Evolutionary conservation across 371 early-diverging fungal species (phyloP), one percentile per base, ranked within the genome.

Genomic region (Mucor saturninus): DNA sequence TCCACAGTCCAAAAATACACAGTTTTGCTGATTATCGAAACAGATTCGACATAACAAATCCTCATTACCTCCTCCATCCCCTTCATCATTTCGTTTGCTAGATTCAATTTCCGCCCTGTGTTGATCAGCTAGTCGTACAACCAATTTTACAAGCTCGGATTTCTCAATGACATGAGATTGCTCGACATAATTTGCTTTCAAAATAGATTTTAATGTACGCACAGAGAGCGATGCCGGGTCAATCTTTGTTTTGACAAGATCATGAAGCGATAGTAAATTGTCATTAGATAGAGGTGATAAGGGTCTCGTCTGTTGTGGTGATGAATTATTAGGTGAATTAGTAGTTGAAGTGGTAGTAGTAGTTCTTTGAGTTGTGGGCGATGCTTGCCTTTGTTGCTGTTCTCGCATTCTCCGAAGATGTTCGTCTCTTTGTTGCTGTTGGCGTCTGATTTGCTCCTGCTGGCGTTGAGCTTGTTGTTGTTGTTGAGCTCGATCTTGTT

Each of bases 21-120:
- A 86, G 50, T 88, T 86, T 49, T 84, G 80, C 31, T 76, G 74
- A n/a, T 78, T 77, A 65, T 85, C 86, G 62, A 75, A 83, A 65
- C 89, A 88, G 15, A 88, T 81, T 39, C 80, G 69, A 61, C 88
- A 88, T 26, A 83, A 51, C 1, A 61, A 56, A 39, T 84, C 83
- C 14, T 87, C 84, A 6, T 61, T 54, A 11, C 38, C 45, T 26
- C 37, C 21, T 13, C 15, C 21, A n/a, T 30, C 37, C 43, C 43
- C 59, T 29, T 40, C 49, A 46, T 55, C 58, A 32, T 48, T 49
- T 9, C 32, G 35, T 43, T 67, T 54, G 26, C 38, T 30, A 0
- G 13, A 28, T 30, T 50, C 50, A 7, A 50, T 37, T 10, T 68
- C 62, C 7, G 65, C 59, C 48, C 67, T 70, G 4, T 73, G 66